Conservation (phyloP, 2,329 filamentous ascomycete species). For the Achaetomium macrosporum region DNA sequence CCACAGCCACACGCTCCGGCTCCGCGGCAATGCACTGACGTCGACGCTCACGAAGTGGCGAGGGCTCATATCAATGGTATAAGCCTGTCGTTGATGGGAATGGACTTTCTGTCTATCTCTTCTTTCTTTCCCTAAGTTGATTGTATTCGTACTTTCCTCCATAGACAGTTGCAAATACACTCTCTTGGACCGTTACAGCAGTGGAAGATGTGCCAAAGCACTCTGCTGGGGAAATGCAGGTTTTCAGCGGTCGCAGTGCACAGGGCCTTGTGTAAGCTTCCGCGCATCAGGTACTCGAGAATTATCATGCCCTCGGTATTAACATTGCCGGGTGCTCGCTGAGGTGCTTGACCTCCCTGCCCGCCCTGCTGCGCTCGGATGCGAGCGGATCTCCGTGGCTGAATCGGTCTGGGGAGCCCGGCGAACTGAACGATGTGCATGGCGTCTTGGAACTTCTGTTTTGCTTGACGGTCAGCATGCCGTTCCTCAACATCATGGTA, state of each 20-base stretch:
- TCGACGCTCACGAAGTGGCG: no score
- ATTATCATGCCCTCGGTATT: neutral
- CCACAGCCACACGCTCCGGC: no score
- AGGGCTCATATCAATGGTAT: no score
- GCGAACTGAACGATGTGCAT: neutral
- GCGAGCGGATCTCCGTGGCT: neutral
- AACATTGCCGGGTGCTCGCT: neutral
- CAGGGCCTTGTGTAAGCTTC: slow-evolving; percentile 1
- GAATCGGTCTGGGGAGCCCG: neutral
- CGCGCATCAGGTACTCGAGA: slow-evolving; percentile 2
- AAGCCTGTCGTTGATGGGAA: no score
- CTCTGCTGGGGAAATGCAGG: neutral
- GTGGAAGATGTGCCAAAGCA: slow-evolving; percentile 2
- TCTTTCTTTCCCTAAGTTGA: no score
- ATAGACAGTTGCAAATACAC: no score
- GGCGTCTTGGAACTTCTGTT: neutral
- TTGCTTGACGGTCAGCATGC: neutral
- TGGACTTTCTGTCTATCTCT: no score
- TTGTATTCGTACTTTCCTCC: no score
- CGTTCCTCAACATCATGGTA: no score
- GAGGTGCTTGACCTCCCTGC: no score
- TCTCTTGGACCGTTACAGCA: no score
- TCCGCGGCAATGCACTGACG: no score
- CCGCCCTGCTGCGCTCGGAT: neutral
- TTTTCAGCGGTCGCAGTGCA: neutral